phyloP scores from a whole-genome alignment of 2,329 filamentous ascomycete genomes.

The Teratosphaeriaceae sp. region DNA sequence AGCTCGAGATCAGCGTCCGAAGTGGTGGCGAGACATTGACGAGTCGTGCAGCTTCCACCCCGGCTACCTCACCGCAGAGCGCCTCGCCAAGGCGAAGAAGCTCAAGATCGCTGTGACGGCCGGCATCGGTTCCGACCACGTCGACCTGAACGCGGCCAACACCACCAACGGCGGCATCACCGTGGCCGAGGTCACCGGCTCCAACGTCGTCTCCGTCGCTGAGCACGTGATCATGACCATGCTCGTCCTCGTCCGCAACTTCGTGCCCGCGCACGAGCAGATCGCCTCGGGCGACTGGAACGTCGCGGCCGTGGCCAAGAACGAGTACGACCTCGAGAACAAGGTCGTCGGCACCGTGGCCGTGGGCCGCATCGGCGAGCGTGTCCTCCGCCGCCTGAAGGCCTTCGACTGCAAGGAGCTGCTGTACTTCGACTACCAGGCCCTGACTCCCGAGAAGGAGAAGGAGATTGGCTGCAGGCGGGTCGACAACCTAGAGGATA shows the following conservation, averaged over 20 bases:
- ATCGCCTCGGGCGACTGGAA: conserved; percentile 87
- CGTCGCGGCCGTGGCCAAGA: conserved; percentile 92
- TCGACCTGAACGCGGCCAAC: conserved; percentile 95
- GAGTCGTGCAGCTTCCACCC: conserved; percentile 72
- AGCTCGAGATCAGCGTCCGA: conserved; percentile 19
- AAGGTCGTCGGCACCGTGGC: conserved; percentile 98
- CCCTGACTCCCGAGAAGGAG: conserved; percentile 75
- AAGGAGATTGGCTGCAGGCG: conserved; percentile 92
- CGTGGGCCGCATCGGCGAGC: conserved; percentile 96
- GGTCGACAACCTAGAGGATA: conserved; percentile 83
- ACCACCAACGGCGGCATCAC: conserved; percentile 97
- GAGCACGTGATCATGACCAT: conserved; percentile 99
- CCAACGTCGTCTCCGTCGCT: conserved; percentile 96
- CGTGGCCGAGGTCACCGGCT: conserved; percentile 95
- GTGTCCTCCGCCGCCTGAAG: conserved; percentile 92
- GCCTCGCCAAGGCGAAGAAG: conserved; percentile 96
- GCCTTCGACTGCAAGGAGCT: conserved; percentile 99
- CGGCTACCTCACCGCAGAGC: conserved; percentile 93
- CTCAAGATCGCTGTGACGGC: conserved; percentile 96
- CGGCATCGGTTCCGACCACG: conserved; percentile 96
- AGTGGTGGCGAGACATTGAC: not conserved
- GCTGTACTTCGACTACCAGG: conserved; percentile 99
- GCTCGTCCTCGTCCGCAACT: conserved; percentile 92
- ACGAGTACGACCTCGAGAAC: conserved; percentile 94
- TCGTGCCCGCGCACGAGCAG: conserved; percentile 94